Evolutionary conservation across 1,284 basidiomycete genomes (phyloP).

Genomic region (Agroathelia rolfsii): DNA sequence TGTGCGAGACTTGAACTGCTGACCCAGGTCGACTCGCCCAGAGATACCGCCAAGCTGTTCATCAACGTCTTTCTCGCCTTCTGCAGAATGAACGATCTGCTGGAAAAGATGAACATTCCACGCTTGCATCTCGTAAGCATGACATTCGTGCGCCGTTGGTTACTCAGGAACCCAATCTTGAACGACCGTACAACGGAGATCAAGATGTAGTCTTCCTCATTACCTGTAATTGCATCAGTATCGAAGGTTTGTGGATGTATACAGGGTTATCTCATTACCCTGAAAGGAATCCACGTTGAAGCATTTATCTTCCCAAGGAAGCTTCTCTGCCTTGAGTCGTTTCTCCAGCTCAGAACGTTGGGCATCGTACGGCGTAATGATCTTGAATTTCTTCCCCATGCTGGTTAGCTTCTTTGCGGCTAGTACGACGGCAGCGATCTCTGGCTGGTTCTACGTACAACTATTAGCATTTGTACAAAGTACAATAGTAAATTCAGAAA

Average conservation of each 20-base stretch:
- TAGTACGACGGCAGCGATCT: slow-evolving; percentile 15
- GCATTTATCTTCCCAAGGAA: slow-evolving; percentile 4
- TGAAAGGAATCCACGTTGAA: slow-evolving; percentile 5
- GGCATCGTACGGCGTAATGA: slow-evolving; percentile 17
- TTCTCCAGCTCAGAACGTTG: slow-evolving; percentile 3
- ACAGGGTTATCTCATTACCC: no score
- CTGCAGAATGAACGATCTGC: slow-evolving; percentile 38
- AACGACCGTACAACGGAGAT: slow-evolving; percentile 46
- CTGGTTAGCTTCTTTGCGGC: slow-evolving; percentile 13
- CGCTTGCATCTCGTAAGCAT: slow-evolving; percentile 56
- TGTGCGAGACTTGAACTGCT: no score
- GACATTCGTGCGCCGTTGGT: slow-evolving; percentile 49
- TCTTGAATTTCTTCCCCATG: slow-evolving; percentile 12
- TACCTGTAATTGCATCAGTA: slow-evolving; percentile 17
- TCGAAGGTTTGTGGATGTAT: no score
- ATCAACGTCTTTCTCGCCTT: no score
- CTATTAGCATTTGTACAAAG: slow-evolving; percentile 4
- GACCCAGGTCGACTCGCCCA: no score
- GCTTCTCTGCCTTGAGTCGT: neutral
- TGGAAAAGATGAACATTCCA: slow-evolving; percentile 45
- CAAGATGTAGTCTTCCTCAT: slow-evolving; percentile 43
- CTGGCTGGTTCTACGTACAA: slow-evolving; percentile 15
- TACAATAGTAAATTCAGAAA: neutral
- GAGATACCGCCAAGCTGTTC: no score
- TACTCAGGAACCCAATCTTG: slow-evolving; percentile 37